Base-by-base conservation (phyloP, 371 early-diverging fungal species). In the Mucor piriformis region DNA sequence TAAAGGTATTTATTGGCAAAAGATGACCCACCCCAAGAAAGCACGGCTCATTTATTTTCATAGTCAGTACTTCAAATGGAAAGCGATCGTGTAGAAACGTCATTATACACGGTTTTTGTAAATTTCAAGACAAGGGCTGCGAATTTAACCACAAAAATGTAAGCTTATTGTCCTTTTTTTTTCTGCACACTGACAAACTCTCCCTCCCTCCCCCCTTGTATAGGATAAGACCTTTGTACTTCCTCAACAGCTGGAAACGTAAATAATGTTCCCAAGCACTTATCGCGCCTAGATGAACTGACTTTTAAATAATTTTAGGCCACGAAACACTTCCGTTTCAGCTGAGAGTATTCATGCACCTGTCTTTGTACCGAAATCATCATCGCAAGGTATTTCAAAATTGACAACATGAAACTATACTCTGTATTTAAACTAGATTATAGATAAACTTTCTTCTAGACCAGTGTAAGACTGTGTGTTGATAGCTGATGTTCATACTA, bases 81-180 rank as follows among this genome's bases (percentile, higher is more conserved):
- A 85, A 79, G 63, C 81, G 90, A 32, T 69, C 80, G 25, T 94
- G 92, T 68, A 82, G 91, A 49, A 91, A 94, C 69, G 81, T 94
- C 37, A 87, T 91, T 62, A 91, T 92, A 61, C 90, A 92, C 69
- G 95, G 95, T 5, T 88, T 83, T 64, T 94, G 95, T 81, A 92
- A 92, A 72, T 90, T 74, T 57, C 89, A 93, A 78, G 82, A 83
- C 59, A 88, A 87, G 61, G 93, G 95, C 2, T 94, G 95, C 74
- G 88, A 89, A 74, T 94, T 91, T 72, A 89, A 88, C 56, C 95
- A 94, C 61, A 89, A 90, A 47, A 67, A 69, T 53, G 89, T 87
- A 78, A 54, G 76, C 68, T 15, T 37, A 23, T 56, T 34, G 3
- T 51, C 18, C 3, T 20, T 18, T 18, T 18, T 29, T 8, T 29